Evolutionary conservation across 2,329 filamentous ascomycete genomes (phyloP), one percentile per base, ranked within the genome.

Genomic region (Nannizziopsis arthrosporioides): DNA sequence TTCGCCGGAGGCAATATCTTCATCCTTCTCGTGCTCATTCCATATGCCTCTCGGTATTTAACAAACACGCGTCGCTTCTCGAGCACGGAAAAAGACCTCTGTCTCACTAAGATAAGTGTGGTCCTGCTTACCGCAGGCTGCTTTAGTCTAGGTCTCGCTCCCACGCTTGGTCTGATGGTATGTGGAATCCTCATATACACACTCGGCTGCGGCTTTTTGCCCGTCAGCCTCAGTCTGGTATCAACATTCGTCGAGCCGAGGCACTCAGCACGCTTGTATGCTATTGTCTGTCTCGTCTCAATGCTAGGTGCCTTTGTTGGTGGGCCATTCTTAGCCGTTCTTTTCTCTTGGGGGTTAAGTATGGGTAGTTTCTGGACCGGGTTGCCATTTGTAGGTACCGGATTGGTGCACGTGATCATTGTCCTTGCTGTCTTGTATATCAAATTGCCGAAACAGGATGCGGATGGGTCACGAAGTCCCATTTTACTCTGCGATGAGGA

Each of bases 241-340:
- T 71, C 73, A 3, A 68, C 71, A 4, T 61, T 73, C 6, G 67
- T 74, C 12, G 64, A 71, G 22, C 68, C 67, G 0, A 66, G 73
- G 35, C 64, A 74, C 46, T 68, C 71, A 2, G 72, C 71, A 5
- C 64, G 71, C 9, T 55, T 75, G 11, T 74, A 73, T 55, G 71
- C 71, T 3, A 64, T 73, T 1, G 67, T 75, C 49, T 70, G 71
- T 27, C 68, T 74, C 15, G 58, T 73, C 3, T 70, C 74, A 51
- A 65, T 67, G 12, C 55, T 73, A 8, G 72, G 73, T 5, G 63
- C 65, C 18, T 66, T 75, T 50, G 55, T 73, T 30, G 70, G 70
- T 3, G 72, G 70, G 18, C 63, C 73, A 3, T 54, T 69, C 3
- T 63, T 74, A 36, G 71, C 70, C 1, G 59, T 61, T 7, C 57